Conservation (phyloP, 73 alveolate species). For the Paramecium primaurelia region DNA sequence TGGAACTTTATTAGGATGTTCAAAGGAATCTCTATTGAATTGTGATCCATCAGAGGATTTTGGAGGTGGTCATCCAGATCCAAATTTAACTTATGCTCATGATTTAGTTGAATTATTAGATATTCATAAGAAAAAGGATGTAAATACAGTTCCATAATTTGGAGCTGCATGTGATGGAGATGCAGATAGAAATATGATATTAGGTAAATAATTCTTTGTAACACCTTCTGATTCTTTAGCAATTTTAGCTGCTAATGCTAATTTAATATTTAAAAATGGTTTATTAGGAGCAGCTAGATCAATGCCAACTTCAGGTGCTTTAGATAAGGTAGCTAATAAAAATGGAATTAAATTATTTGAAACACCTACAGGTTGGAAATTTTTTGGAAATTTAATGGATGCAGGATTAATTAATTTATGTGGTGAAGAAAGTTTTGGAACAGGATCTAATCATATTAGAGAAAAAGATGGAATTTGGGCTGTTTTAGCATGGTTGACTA, state of each 20-base stretch:
- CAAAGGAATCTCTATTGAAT: slow-evolving; percentile 70
- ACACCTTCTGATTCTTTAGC: slow-evolving; percentile 99
- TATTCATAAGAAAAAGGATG: slow-evolving; percentile 63
- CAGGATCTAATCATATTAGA: slow-evolving; percentile 97
- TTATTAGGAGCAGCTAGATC: slow-evolving; percentile 98
- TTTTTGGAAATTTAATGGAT: slow-evolving; percentile 99
- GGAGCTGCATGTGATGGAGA: slow-evolving; percentile 99
- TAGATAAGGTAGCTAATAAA: slow-evolving; percentile 95
- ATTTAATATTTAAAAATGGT: slow-evolving; percentile 83
- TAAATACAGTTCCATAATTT: slow-evolving; percentile 77
- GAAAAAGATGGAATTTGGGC: slow-evolving; percentile 99
- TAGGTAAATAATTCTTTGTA: slow-evolving; percentile 96
- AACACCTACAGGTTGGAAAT: slow-evolving; percentile 94
- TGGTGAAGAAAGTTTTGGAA: slow-evolving; percentile 99
- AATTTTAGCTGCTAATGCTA: slow-evolving; percentile 88
- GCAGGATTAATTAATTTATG: slow-evolving; percentile 93
- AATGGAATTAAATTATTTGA: slow-evolving; percentile 87
- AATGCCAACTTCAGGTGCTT: slow-evolving; percentile 99
- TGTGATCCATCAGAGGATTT: slow-evolving; percentile 94
- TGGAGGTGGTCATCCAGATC: slow-evolving; percentile 99
- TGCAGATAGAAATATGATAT: slow-evolving; percentile 99
- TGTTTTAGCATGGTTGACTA: slow-evolving; percentile 97
- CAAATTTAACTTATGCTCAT: slow-evolving; percentile 96
- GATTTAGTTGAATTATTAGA: slow-evolving; percentile 90
- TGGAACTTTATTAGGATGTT: slow-evolving; percentile 81